Evolutionary conservation across 2,329 filamentous ascomycete species (phyloP).

Genomic region (Fusarium albosuccineum): DNA sequence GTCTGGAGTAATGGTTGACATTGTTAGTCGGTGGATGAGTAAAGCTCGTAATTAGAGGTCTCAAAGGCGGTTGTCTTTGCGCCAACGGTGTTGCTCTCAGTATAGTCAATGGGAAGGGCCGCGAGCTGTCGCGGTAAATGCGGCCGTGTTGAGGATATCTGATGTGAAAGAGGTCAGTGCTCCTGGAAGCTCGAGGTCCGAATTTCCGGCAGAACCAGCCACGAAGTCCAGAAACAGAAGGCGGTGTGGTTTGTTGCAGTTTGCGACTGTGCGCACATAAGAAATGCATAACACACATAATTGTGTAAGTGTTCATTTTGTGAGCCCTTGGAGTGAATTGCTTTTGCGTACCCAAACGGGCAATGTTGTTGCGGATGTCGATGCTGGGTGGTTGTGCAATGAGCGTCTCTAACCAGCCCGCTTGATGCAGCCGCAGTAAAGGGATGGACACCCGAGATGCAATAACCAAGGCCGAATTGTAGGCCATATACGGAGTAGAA

Average conservation of each 20-base stretch:
- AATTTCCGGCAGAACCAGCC: slow-evolving; percentile 33
- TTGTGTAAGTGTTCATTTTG: too few species aligned
- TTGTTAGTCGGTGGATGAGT: slow-evolving; percentile 51
- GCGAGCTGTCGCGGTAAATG: slow-evolving; percentile 5
- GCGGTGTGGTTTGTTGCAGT: slow-evolving; percentile 17
- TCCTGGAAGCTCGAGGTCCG: slow-evolving; percentile 21
- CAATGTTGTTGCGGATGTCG: too few species aligned
- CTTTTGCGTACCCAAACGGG: too few species aligned
- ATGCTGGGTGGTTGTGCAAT: too few species aligned
- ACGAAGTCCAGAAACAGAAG: slow-evolving; percentile 10
- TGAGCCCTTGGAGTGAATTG: neutral
- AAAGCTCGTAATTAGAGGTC: neutral
- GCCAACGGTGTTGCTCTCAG: neutral
- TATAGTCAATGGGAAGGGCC: neutral
- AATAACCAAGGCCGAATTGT: too few species aligned
- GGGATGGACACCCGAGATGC: too few species aligned
- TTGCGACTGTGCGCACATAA: neutral
- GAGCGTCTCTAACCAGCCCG: too few species aligned
- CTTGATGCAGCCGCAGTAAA: too few species aligned
- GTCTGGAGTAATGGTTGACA: slow-evolving; percentile 87
- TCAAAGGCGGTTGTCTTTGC: neutral
- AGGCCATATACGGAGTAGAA: too few species aligned
- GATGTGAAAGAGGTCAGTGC: slow-evolving; percentile 20
- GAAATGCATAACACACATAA: too few species aligned
- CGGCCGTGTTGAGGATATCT: slow-evolving; percentile 18